Evolutionary conservation across 2,329 filamentous ascomycete species (phyloP), one percentile per base, ranked within the genome.

Genomic region (Pezicula radicicola): DNA sequence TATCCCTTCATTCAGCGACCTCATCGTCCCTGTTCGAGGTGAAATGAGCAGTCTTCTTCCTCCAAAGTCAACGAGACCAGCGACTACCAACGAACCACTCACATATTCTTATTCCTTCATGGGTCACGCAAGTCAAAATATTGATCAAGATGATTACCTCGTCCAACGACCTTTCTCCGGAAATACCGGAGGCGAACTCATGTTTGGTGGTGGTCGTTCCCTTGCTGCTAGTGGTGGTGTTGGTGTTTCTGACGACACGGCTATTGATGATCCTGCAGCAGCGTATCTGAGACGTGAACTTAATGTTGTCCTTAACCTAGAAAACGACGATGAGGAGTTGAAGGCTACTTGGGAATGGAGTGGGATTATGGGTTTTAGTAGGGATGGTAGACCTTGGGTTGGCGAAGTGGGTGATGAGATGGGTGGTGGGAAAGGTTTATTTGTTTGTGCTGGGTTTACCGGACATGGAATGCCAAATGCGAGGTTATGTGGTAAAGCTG

Each of bases 381-480:
- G 83, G 6, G 89, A 92, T 65, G 72, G 77, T 0, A 68, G 78
- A 47, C 87, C 89, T 0, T 91, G 85, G 84, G 84, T 92, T 2
- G 89, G 88, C 0, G 68, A 71, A 9, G 79, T 91, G n/a, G 83
- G 84, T 0, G 69, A 69, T 35, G 61, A 66, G 6, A 58, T 78
- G 21, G 70, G 78, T 6, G 81, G 77, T n/a, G 72, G 68, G 16
- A 65, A 75, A 3, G 84, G 84, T 0, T 58, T 89, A 49, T 90
- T 76, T 72, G 57, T 90, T 12, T 79, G 78, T 55, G 85, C 77
- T 3, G 87, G 84, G 3, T 90, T 87, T 62, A 87, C 85, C 5
- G 86, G 84, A 0, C 88, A 92, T 66, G 89, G 89, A 0, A 91
- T 91, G 87, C 87, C 88, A 18, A 84, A 85, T 60, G 83, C 86